Percentiles rank a stretch among this genome's conserved stretches.
phyloP scores from a whole-genome alignment of 2,329 filamentous ascomycete genomes.

The Clonostachys rhizophaga region DNA sequence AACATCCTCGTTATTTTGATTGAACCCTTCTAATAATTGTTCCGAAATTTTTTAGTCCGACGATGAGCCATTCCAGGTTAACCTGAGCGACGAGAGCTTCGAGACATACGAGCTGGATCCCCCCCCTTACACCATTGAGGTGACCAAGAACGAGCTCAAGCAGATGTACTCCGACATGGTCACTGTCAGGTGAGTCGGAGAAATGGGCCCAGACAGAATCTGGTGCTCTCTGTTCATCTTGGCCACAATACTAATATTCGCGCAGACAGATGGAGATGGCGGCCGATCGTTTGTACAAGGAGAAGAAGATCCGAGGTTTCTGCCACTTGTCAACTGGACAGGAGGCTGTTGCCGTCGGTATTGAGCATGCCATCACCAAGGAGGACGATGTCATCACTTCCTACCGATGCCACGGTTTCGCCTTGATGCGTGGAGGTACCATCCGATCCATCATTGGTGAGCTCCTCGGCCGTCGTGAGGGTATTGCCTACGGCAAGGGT shows the following conservation, averaged over 20 bases:
- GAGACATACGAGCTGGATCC: slow-evolving; percentile 99
- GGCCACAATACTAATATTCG: slow-evolving; percentile 17
- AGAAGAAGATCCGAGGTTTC: slow-evolving; percentile 99
- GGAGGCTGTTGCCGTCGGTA: slow-evolving; percentile 94
- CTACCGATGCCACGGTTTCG: slow-evolving; percentile 98
- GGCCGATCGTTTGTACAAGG: slow-evolving; percentile 97
- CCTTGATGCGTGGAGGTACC: slow-evolving; percentile 88
- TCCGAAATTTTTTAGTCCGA: slow-evolving; percentile 61
- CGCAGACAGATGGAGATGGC: slow-evolving; percentile 98
- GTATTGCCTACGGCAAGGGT: slow-evolving; percentile 98
- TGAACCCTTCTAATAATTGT: neutral
- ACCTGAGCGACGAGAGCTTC: slow-evolving; percentile 96
- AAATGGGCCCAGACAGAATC: too few species aligned
- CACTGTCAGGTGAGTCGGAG: slow-evolving; percentile 66
- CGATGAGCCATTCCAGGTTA: slow-evolving; percentile 87
- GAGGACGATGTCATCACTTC: slow-evolving; percentile 94
- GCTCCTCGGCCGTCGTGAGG: slow-evolving; percentile 88
- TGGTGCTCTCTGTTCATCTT: neutral
- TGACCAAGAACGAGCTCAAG: slow-evolving; percentile 97
- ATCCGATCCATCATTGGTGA: slow-evolving; percentile 94
- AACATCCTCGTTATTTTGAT: too few species aligned
- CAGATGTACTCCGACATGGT: slow-evolving; percentile 99
- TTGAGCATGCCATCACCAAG: slow-evolving; percentile 91
- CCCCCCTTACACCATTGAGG: slow-evolving; percentile 84
- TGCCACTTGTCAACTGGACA: slow-evolving; percentile 97